Evolutionary conservation across 129 eudicot genomes (phyloP), one percentile per base, ranked within the genome.

Genomic region (Arctium minus): DNA sequence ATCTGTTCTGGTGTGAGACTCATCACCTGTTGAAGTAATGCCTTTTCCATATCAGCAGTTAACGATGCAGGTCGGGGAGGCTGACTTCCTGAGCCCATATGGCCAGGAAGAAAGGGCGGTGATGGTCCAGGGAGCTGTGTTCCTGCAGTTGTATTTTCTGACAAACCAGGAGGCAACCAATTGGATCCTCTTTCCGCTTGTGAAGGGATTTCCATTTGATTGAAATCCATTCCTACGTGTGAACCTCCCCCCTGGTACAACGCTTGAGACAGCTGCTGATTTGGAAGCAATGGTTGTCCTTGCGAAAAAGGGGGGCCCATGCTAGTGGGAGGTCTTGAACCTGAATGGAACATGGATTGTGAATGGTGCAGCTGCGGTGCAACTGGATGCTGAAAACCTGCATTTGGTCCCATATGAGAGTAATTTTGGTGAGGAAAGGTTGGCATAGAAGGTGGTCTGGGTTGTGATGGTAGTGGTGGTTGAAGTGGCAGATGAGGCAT

Each of bases 1-100:
- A 94, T 92, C 88, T 91, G 96, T 62, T 94, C 98, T 7, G 91
- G 96, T 29, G 98, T 91, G 40, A 94, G 96, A 82, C 88, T 89
- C 97, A 92, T 92, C 38, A 94, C 98, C 79, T 94, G 97, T 86
- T 92, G 96, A 78, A 94, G 89, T 68, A 94, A 75, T 4, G 90
- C 91, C 82, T 88, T 81, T 62, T 94, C 97, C 93, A 91, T 81
- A 82, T 91, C 97, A 31, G 92, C 89, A 75, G 91, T 85, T 79
- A 92, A 76, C 98, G 90, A 31, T 32, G 91, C 74, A 4, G 90
- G 86, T 30, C 88, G 97, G 86, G 92, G 87, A 88, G 91, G 88
- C 86, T 89, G 98, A 84, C 81, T 84, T 73, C 88, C 75, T 33
- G 88, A 75, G 73, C 89, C 88, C 89, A 88, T 86, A 81, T 85